A percentile compares a stretch with the other conserved stretches of the same genome.
phyloP scores from a whole-genome alignment of 2,329 filamentous ascomycete species.

The Penicillium fuscoglaucum region DNA sequence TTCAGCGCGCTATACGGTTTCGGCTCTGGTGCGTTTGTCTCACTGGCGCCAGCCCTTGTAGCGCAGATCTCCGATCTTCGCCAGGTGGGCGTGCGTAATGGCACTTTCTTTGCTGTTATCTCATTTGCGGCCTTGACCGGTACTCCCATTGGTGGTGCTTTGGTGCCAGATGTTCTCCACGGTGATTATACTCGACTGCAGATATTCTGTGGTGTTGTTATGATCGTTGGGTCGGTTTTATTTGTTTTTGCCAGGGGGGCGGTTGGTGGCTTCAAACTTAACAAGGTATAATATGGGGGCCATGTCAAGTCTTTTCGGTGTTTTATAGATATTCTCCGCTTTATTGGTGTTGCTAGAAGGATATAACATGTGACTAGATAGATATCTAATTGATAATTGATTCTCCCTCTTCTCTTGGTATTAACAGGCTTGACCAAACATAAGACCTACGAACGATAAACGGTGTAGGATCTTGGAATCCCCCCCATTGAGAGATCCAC shows the following conservation, averaged over 20 bases:
- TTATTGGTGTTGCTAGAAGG: not conserved
- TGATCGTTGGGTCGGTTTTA: conserved; percentile 25
- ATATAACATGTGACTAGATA: not conserved
- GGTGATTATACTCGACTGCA: conserved; percentile 29
- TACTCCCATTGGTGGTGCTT: conserved; percentile 32
- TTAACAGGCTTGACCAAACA: not conserved
- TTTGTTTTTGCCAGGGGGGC: conserved; percentile 27
- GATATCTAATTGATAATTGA: not conserved
- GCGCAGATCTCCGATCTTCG: conserved; percentile 70
- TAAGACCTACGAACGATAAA: not conserved
- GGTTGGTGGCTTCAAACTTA: conserved; percentile 28
- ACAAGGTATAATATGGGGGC: conserved; percentile 21
- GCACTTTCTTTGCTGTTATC: conserved; percentile 62
- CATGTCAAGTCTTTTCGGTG: not conserved
- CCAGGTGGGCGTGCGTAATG: conserved; percentile 68
- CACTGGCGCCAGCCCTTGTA: conserved; percentile 62
- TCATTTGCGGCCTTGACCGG: conserved; percentile 63
- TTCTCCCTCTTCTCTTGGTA: not conserved
- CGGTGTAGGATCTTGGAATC: no score
- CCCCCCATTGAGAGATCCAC: no score
- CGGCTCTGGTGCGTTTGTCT: conserved; percentile 65
- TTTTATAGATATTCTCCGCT: not conserved
- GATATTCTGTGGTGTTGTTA: conserved; percentile 31
- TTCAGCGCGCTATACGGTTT: conserved; percentile 71
- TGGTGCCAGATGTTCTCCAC: conserved; percentile 28